A percentile compares a stretch with the other conserved stretches of the same genome.
Conservation (phyloP, 164 flowering plant species). For the Kalanchoe fedtschenkoi region DNA sequence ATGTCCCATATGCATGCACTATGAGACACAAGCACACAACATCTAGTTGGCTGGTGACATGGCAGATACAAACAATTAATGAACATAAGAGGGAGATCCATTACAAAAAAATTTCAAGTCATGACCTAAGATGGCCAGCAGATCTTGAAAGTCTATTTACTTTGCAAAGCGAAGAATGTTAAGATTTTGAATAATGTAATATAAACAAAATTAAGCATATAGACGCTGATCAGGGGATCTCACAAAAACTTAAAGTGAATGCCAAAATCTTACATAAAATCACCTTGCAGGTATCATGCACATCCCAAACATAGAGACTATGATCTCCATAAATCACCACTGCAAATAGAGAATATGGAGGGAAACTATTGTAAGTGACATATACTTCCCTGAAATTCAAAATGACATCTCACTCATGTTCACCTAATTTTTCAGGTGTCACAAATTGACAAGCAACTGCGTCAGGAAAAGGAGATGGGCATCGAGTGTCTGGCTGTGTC, state of each 20-base stretch:
- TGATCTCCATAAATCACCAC: slow-evolving; percentile 71
- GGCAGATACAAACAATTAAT: not conserved
- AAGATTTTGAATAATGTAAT: too few relatives aligned
- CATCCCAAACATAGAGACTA: slow-evolving; percentile 56
- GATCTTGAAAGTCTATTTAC: too few relatives aligned
- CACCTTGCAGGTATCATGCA: slow-evolving; percentile 44
- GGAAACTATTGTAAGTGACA: not conserved
- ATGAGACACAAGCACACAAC: slow-evolving; percentile 49
- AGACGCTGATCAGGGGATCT: not conserved
- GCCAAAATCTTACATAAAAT: slow-evolving; percentile 9
- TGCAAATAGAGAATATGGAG: slow-evolving; percentile 21
- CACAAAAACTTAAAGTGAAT: not conserved
- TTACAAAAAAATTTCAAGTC: slow-evolving; percentile 2
- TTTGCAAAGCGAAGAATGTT: too few relatives aligned
- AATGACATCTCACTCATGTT: slow-evolving; percentile 8
- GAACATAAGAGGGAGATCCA: not conserved
- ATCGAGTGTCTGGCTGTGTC: slow-evolving; percentile 7
- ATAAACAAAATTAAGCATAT: not conserved
- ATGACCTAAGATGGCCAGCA: not conserved
- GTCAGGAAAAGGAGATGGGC: slow-evolving; percentile 33
- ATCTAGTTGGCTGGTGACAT: slow-evolving; percentile 44
- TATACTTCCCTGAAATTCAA: not conserved
- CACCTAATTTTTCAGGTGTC: slow-evolving; percentile 53
- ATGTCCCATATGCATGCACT: slow-evolving; percentile 72
- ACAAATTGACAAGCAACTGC: slow-evolving; percentile 76